Conservation (phyloP, 1,284 basidiomycete genomes). For the Bondarzewia mesenterica region DNA sequence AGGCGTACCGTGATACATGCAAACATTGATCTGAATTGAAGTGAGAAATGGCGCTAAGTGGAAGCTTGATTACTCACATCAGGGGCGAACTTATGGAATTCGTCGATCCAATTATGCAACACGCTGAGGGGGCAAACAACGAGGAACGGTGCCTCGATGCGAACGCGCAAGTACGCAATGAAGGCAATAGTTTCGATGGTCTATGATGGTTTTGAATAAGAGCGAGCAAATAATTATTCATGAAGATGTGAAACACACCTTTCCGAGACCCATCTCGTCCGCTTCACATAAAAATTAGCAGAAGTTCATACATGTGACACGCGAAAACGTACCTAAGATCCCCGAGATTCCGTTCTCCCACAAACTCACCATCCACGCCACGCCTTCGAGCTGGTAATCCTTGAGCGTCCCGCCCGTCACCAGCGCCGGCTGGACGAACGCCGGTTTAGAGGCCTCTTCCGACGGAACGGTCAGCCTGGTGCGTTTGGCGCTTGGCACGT, state of each 20-base stretch:
- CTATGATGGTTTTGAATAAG: no score
- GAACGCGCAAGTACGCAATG: slow-evolving; percentile 79
- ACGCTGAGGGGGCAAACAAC: slow-evolving; percentile 91
- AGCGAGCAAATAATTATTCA: not conserved
- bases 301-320: not conserved
- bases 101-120: slow-evolving; percentile 85
- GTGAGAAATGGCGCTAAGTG: not conserved
- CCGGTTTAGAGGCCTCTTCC: slow-evolving; percentile 18
- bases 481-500: slow-evolving; percentile 15
- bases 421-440: slow-evolving; percentile 67
- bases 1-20: slow-evolving; percentile 86
- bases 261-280: slow-evolving; percentile 93
- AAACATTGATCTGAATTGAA: slow-evolving; percentile 60
- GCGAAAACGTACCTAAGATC: slow-evolving; percentile 60
- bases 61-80: slow-evolving; percentile 30
- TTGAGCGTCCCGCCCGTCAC: slow-evolving; percentile 83
- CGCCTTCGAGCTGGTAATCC: slow-evolving; percentile 89
- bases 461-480: slow-evolving; percentile 19
- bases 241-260: slow-evolving; percentile 33
- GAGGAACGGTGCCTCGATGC: slow-evolving; percentile 75
- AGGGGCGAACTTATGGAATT: slow-evolving; percentile 82
- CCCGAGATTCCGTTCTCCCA: slow-evolving; percentile 94
- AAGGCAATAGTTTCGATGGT: slow-evolving; percentile 93
- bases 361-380: slow-evolving; percentile 93
- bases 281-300: slow-evolving; percentile 33